Evolutionary conservation across 441 rosid genomes (phyloP), one percentile per base, ranked within the genome.

Genomic region (Metrosideros polymorpha): DNA sequence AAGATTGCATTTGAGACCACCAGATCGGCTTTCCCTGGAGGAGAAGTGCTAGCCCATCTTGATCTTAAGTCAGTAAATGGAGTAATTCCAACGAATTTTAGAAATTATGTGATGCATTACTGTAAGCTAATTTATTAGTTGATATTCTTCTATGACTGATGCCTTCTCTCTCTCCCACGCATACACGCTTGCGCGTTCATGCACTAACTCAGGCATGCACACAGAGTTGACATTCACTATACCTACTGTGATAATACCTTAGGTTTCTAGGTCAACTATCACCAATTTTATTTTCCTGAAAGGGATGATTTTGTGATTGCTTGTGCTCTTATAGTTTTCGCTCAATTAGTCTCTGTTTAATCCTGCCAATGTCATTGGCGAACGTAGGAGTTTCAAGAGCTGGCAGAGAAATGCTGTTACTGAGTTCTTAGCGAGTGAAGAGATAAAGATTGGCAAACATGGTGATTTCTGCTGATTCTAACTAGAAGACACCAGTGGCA

Each of bases 401-500:
- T 87, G 89, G 89, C 91, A n/a, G 84, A 86, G 83, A 57, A 89
- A 86, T 77, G 87, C 84, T 25, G 59, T 86, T 27, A 30, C n/a
- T 45, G 66, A 24, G 32, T 86, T 86, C 84, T 49, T 82, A 45
- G 84, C 7, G 8, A 83, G 45, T 52, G 88, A 87, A 84, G 83
- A 85, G 86, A 86, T n/a, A 22, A 87, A 87, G 88, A 90, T 90
- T 7, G 89, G 92, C 82, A 90, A 89, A 53, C 84, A 90, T 45
- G 55, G 55, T 6, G 91, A 89, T 85, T 90, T 90, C 71, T 63
- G 42, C 27, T 57, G 49, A 49, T 12, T 45, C 6, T 39, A 77
- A 71, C 79, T 30, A 27, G 57, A 4, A 30, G 32, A 50, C 53
- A 32, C 76, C 76, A 32, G 12, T 22, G 76, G 43, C 43, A 32